These are phyloP conservation scores for Saturnispora silvae DNA, from an alignment of 805 yeast species.

Conservation along the genomic window DNA sequence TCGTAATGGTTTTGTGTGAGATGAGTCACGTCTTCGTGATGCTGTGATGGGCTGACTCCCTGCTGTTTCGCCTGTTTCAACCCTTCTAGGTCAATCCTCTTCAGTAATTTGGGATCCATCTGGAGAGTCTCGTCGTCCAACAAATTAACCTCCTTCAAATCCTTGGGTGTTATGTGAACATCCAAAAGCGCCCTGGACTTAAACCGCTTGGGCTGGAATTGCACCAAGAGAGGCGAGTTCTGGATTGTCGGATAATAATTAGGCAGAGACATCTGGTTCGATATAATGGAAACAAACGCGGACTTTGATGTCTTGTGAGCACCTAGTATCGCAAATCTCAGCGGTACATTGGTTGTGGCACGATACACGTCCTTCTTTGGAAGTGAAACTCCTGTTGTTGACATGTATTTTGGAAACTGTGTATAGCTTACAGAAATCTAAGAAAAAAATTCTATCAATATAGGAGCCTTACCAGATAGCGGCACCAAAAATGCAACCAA, in stretches of 20 bases:
- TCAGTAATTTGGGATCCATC: conserved; percentile 1
- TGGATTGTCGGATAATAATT: conserved; percentile 67
- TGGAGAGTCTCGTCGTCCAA: conserved; percentile 7
- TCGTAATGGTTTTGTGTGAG: conserved; percentile 21
- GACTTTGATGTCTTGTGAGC: conserved; percentile 26
- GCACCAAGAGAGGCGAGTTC: conserved; percentile 48
- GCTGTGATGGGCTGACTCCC: not conserved
- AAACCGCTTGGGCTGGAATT: conserved; percentile 35
- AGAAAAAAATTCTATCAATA: not conserved
- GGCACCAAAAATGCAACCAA: too few relatives aligned
- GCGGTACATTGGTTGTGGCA: conserved; percentile 22
- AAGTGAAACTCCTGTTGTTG: not conserved
- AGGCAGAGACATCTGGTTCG: conserved; percentile 32
- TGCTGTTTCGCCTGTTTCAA: conserved; percentile 2
- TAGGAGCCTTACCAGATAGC: not conserved
- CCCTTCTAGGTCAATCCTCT: conserved; percentile 7
- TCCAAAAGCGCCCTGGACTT: conserved; percentile 36
- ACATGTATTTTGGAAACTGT: not conserved
- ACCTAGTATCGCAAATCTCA: conserved; percentile 25
- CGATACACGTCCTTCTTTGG: conserved; percentile 18
- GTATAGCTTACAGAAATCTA: not conserved
- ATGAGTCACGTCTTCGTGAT: conserved; percentile 1
- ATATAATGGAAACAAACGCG: conserved; percentile 22
- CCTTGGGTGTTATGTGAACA: conserved; percentile 33
- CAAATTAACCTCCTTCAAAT: conserved; percentile 24